Base-by-base conservation (phyloP, 2,329 filamentous ascomycete species). In the Erysiphe neolycopersici region DNA sequence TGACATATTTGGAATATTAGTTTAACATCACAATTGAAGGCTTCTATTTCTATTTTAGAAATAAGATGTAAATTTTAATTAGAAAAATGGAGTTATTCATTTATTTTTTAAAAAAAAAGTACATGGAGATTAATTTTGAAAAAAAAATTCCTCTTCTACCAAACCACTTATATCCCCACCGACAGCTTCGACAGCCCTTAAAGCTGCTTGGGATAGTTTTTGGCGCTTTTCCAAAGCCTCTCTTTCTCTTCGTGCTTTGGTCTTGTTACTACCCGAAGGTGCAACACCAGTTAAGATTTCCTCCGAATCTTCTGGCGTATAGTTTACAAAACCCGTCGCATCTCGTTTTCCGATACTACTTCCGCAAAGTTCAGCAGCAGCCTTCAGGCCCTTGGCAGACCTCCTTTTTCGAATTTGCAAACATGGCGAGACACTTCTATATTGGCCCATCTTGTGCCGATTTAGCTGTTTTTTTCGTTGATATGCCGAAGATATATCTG, bases 231-330 rank as follows among this genome's bases (percentile, higher is more conserved):
- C 87, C 43, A 70, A 66, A 1, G 82, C 82, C 62, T 94, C 87
- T 58, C 82, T 79, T 59, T 95, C 87, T 42, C 89, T 65, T 44
- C 84, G 64, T n/a, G 83, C 83, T 58, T 94, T 94, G 9, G 89
- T 95, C 69, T 95, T 95, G 51, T 73, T 80, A 51, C 76, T 84
- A 10, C 89, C 89, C 50, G 78, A 85, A 0, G 87, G 87, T 39
- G 89, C 89, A 12, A 98, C 89, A 5, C 85, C 87, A 8, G 73
- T 82, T 59, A 98, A 71, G 38, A 98, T 76, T 55, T 79, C 72
- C 13, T 69, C 64, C 53, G 75, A 76, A 58, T 98, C 85, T 42
- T 68, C 65, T 0, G 83, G 76, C 1, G 85, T 94, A 60, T 80
- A 93, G 59, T 95, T 95, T 49, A 93, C 81, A 55, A 95, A 95